These are phyloP conservation scores for Artemisia argyi DNA, from an alignment of 129 eudicot species.

Conservation along the genomic window DNA sequence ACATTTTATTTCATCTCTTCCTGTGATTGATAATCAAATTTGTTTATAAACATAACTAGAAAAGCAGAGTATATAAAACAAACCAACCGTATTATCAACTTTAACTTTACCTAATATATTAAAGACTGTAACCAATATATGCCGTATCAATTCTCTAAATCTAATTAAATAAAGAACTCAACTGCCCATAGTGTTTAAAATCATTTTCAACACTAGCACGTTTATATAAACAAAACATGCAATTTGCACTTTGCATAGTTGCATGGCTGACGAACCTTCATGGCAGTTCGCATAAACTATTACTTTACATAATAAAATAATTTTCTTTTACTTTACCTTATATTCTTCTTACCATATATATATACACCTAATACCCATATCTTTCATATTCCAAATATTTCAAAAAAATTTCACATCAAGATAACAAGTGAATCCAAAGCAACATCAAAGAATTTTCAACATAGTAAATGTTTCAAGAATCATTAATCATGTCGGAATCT, in stretches of 20 bases:
- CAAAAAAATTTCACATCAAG: constrained; percentile 4
- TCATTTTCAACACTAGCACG: constrained; percentile 14
- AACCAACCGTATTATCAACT: background rate
- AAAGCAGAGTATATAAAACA: background rate
- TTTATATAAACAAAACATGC: constrained; percentile 4
- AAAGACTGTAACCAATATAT: background rate
- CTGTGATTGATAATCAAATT: too few species aligned
- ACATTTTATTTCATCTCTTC: too few species aligned
- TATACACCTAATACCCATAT: constrained; percentile 3
- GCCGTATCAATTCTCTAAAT: background rate
- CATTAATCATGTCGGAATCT: constrained; percentile 32
- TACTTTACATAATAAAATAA: constrained; percentile 4
- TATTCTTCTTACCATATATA: constrained; percentile 9
- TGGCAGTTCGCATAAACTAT: constrained; percentile 19
- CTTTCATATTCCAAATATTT: background rate
- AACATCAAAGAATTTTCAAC: background rate
- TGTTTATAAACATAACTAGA: background rate
- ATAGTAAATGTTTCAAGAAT: constrained; percentile 24
- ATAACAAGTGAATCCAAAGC: constrained; percentile 10
- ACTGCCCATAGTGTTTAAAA: background rate
- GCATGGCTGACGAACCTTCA: constrained; percentile 26
- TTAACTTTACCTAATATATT: background rate
- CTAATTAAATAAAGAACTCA: background rate
- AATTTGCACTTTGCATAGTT: constrained; percentile 25
- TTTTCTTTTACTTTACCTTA: background rate